Percentiles rank a stretch among this genome's conserved stretches.
These are phyloP conservation scores for Phytophthora pistaciae DNA, from an alignment of 352 stramenopile genomes.

Conservation along the genomic window DNA sequence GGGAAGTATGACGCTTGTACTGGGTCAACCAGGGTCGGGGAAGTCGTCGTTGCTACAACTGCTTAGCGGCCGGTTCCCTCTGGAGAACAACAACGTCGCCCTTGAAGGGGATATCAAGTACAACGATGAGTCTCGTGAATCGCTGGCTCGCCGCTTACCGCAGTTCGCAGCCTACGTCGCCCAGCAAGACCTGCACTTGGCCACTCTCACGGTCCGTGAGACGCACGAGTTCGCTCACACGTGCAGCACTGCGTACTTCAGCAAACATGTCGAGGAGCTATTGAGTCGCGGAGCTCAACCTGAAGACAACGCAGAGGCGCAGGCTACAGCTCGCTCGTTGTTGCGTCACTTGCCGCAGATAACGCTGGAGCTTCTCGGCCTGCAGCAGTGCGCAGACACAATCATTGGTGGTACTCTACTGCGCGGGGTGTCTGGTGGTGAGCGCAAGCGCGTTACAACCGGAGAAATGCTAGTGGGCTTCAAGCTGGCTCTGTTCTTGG, in stretches of 20 bases:
- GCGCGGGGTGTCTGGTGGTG: constrained; percentile 82
- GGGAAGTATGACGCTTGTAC: constrained; percentile 51
- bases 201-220: constrained; percentile 65
- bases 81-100: constrained; percentile 25
- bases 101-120: constrained; percentile 44
- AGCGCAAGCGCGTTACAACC: constrained; percentile 91
- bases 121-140: constrained; percentile 39
- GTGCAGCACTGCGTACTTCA: constrained; percentile 58
- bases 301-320: constrained; percentile 37
- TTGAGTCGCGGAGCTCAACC: constrained; percentile 27
- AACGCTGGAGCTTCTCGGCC: constrained; percentile 43
- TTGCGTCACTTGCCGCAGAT: constrained; percentile 41
- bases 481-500: constrained; percentile 74
- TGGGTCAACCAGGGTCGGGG: constrained; percentile 56
- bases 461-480: constrained; percentile 88
- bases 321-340: constrained; percentile 34
- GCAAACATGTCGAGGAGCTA: constrained; percentile 46
- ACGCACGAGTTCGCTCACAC: constrained; percentile 93
- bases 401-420: constrained; percentile 59
- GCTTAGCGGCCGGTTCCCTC: constrained; percentile 46
- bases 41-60: constrained; percentile 59
- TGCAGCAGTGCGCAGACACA: constrained; percentile 56
- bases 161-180: constrained; percentile 54
- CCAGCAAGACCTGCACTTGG: constrained; percentile 67
- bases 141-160: constrained; percentile 34